These are phyloP conservation scores for Pyrenophora seminiperda DNA, from an alignment of 2,329 filamentous ascomycete genomes.

Conservation along the genomic window DNA sequence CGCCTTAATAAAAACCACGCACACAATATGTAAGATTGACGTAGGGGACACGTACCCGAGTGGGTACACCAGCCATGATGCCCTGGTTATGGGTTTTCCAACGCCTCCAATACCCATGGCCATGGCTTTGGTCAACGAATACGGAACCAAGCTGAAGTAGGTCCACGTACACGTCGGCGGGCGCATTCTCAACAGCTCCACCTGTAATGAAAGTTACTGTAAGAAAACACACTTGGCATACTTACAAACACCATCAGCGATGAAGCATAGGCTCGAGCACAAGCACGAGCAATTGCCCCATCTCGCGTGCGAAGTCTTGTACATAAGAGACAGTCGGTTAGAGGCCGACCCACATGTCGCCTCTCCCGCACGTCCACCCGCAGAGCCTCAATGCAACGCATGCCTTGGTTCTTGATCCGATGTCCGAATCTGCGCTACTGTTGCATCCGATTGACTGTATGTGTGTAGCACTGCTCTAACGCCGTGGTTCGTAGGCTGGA, in stretches of 20 bases:
- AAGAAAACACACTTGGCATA: not conserved
- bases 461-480: not conserved
- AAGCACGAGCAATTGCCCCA: too few relatives aligned
- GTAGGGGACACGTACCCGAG: too few relatives aligned
- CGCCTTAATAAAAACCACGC: too few relatives aligned
- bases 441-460: not conserved
- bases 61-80: too few relatives aligned
- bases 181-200: not conserved
- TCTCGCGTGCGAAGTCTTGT: not conserved
- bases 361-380: not conserved
- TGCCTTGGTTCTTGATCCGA: not conserved
- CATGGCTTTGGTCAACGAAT: too few relatives aligned
- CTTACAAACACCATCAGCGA: not conserved
- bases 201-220: not conserved
- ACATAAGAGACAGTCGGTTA: not conserved
- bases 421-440: not conserved
- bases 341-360: not conserved
- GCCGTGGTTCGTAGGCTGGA: too few relatives aligned
- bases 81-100: too few relatives aligned
- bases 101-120: too few relatives aligned
- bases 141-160: too few relatives aligned
- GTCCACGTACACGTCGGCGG: too few relatives aligned
- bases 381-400: not conserved
- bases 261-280: too few relatives aligned
- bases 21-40: too few relatives aligned